Evolutionary conservation across 495 filamentous ascomycete species (phyloP).

Genomic region (Amphirosellinia nigrospora): DNA sequence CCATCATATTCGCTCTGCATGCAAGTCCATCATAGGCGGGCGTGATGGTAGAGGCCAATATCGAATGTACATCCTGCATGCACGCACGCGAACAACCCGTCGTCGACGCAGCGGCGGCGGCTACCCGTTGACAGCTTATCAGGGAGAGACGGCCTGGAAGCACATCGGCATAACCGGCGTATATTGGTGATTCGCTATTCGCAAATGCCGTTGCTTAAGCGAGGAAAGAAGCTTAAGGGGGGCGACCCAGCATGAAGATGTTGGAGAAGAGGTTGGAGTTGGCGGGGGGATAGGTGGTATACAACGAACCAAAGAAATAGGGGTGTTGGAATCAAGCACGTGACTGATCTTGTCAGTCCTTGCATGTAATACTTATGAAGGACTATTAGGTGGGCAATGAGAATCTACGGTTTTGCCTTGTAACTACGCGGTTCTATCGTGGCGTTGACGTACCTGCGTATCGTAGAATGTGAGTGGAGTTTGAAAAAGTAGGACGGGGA

Average conservation of each 20-base stretch:
- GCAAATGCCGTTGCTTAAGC: neutral
- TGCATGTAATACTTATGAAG: neutral
- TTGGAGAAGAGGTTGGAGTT: constrained; percentile 7
- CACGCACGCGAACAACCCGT: constrained; percentile 22
- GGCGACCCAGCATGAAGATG: constrained; percentile 11
- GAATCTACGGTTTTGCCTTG: neutral
- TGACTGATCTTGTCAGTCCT: constrained; percentile 2
- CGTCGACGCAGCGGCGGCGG: constrained; percentile 16
- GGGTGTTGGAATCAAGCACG: constrained; percentile 3
- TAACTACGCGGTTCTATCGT: neutral
- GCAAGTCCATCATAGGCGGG: constrained; percentile 18
- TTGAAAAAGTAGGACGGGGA: neutral
- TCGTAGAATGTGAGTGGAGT: neutral
- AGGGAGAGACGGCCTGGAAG: constrained; percentile 8
- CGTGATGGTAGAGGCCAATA: constrained; percentile 6
- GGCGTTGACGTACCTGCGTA: constrained; percentile 10
- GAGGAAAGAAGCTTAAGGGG: neutral
- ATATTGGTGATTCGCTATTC: constrained; percentile 2
- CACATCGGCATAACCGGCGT: constrained; percentile 9
- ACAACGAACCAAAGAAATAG: neutral
- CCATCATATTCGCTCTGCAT: constrained; percentile 18
- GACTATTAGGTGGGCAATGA: neutral
- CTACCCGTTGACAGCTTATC: constrained; percentile 1
- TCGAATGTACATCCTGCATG: neutral
- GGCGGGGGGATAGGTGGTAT: neutral